Evolutionary conservation across 768 basidiomycete genomes (phyloP).

Genomic region (Ramaria rubella): DNA sequence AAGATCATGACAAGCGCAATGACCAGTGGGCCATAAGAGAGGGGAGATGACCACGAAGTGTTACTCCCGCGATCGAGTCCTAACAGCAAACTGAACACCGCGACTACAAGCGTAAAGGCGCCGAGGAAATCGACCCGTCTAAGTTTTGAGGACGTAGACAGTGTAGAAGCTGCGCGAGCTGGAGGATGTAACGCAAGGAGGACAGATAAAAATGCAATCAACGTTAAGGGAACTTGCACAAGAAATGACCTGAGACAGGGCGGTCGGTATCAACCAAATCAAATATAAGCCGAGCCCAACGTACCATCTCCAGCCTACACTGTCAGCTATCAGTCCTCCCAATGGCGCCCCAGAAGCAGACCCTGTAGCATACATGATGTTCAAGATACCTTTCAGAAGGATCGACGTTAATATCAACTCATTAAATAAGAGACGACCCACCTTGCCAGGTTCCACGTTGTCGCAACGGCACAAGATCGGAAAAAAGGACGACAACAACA

Average conservation of each 20-base stretch:
- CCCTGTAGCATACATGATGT: conserved; percentile 53
- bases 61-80: conserved; percentile 51
- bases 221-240: conserved; percentile 50
- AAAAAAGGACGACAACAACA: conserved; percentile 57
- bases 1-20: conserved; percentile 22
- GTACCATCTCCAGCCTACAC: conserved; percentile 62
- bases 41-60: conserved; percentile 28
- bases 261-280: not conserved
- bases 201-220: conserved; percentile 50
- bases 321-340: conserved; percentile 57
- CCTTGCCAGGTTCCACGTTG: conserved; percentile 69
- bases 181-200: conserved; percentile 50
- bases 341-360: conserved; percentile 55
- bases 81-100: conserved; percentile 51
- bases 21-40: not conserved
- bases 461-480: conserved; percentile 56
- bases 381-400: conserved; percentile 41
- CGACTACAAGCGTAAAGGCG: conserved; percentile 46
- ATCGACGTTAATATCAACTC: not conserved
- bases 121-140: conserved; percentile 59
- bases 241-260: conserved; percentile 44
- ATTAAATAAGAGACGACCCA: conserved; percentile 12
- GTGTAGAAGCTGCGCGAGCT: conserved; percentile 22
- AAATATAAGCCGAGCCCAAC: not conserved
- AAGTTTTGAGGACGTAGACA: conserved; percentile 43